Base-by-base conservation (phyloP, 352 stramenopile species). In the Globisporangium alternatum region DNA sequence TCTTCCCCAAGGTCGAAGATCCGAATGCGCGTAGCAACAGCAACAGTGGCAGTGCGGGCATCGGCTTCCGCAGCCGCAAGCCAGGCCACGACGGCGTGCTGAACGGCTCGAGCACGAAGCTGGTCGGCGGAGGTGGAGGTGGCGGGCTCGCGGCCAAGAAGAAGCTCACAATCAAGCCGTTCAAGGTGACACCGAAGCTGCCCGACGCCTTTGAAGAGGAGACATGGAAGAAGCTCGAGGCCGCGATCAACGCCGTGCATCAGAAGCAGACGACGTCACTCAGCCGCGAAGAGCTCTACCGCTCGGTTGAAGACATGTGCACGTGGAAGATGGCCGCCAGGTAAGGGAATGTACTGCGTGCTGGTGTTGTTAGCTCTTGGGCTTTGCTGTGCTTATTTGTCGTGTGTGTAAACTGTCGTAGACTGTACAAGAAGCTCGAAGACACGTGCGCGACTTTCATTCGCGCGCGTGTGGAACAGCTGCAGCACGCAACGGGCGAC, bases 261-360 rank as follows among this genome's bases (percentile, higher is more conserved):
- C 70, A 58, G 43, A 93, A 95, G 62, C 69, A 91, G 60, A 75
- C 81, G 41, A 86, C 83, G 25, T 58, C 72, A 31, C 72, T 90
- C 8, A 92, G 81, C 31, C 71, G 86, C 47, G 86, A 96, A 67
- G 88, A 96, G 65, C 77, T 96, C 9, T 96, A 95, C 49, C 80
- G 86, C 62, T 78, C 81, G 0, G 87, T 94, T 9, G 88, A 95
- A 67, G 92, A 97, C 64, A 77, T 98, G 64, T 98, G 93, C 80
- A 95, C 93, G 51, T 96, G 96, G 83, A 98, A 97, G 70, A 96
- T 96, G 80, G 88, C 89, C 3, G 71, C 78, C 5, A 83, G 80
- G 71, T 85, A 59, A 22, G 55, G 13, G 49, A 25, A 51, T 41
- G 21, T 31, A 53, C 1, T 61, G 28, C 17, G 8, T 56, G 19